Base-by-base conservation (phyloP, 495 filamentous ascomycete species). In the Hyaloscypha variabilis region DNA sequence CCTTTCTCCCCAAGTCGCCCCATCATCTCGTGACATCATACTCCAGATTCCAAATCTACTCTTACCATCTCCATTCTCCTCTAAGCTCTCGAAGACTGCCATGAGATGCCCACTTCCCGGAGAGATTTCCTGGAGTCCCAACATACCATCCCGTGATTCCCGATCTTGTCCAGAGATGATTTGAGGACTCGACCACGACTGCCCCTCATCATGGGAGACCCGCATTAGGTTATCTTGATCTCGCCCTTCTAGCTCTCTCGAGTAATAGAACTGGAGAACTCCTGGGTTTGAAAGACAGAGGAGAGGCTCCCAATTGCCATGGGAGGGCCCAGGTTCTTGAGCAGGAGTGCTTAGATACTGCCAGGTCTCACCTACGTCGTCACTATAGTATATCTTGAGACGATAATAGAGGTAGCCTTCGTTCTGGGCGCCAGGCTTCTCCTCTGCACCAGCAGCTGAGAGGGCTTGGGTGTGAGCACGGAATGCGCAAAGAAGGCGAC, bases 361-460 rank as follows among this genome's bases (percentile, higher is more conserved):
- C 93, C 94, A 98, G 31, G 76, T 82, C 46, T 82, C 81, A 57
- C 94, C 94, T 10, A 88, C 90, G 76, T 97, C 88, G 53, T 82
- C 79, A 53, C 92, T 94, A 52, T 88, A 85, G 64, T 85, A 87
- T 28, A 94, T 77, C 39, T 82, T 85, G 28, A 80, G 79, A 13
- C 78, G 75, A 8, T 75, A 71, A 5, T 70, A 50, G 69, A 59
- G 17, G 29, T 59, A 59, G 23, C 56, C 56, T 59, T 59, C 56
- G 19, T 59, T 59, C 19, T 36, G n/a, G 29, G 30, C 56, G 42
- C 56, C 56, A 21, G 56, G 56, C 30, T 59, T 59, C 19, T 59
- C 56, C 26, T 59, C 56, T 21, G 30, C 56, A 26, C 56, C 56
- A 26, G 42, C 56, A 39, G 56, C 56, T 42, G 34, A 31, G 25